Evolutionary conservation across 192 early-diverging fungal species (phyloP), one percentile per base, ranked within the genome.

Genomic region (Backusella psychrophila): DNA sequence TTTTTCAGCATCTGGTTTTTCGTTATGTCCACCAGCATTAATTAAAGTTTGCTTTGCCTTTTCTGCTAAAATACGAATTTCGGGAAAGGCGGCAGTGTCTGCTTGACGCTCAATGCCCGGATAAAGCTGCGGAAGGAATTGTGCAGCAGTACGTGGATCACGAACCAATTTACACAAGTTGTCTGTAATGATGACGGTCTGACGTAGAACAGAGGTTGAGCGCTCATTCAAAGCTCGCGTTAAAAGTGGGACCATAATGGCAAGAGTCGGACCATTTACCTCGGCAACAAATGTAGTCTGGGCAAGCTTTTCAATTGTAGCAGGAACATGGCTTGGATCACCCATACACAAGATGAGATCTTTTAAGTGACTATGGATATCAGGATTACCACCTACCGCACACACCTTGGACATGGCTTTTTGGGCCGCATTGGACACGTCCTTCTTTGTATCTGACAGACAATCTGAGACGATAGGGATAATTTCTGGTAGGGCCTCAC

Each of bases 121-220:
- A 67, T 91, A 84, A n/a, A 95, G 80, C 21, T 88, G 79, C 17
- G 92, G 92, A 76, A 95, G 78, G 86, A 95, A 95, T 56, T 91
- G 92, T 71, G 89, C 88, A 73, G 91, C 91, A 75, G 92, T 91
- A 68, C 88, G 85, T 23, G 93, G 92, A 82, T 95, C 89, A 79
- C 92, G 90, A 75, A 95, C 92, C 14, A 95, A 85, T 83, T 94
- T 95, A 83, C 92, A 94, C 83, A 95, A 88, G 84, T 95, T 95
- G 85, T 93, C 91, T 68, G 93, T 92, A 78, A 95, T 92, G 78
- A 95, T 91, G 71, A 87, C 86, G 35, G 89, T 89, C 79, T 91
- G 90, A 77, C 93, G 92, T 17, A 91, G 81, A 31, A 93, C 84
- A 66, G 88, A 81, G 46, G 89, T 86, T 69, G 87, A 87, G 49